A percentile compares a stretch with the other conserved stretches of the same genome.
Evolutionary conservation across 202 grass and related monocot genomes (phyloP).

Genomic region (Zoysia matrella): DNA sequence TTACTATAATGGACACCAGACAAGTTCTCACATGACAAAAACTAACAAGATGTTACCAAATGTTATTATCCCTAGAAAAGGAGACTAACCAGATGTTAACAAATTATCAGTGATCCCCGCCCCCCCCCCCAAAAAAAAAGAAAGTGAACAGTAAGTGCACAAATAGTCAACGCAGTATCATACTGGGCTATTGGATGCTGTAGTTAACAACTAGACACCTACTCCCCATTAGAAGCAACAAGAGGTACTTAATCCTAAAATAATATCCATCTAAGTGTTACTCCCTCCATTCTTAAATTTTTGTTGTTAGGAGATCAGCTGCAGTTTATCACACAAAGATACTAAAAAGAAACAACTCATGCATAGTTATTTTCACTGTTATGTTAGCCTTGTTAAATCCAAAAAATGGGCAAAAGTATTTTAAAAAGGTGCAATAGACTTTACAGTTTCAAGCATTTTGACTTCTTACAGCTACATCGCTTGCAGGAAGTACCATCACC

Average conservation of each 20-base stretch:
- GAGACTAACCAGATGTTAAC: not conserved
- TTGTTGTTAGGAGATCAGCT: not conserved
- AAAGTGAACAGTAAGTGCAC: not conserved
- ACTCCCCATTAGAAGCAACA: too few relatives aligned
- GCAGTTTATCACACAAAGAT: not conserved
- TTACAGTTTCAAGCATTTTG: conserved; percentile 98
- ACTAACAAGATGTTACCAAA: not conserved
- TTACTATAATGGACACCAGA: conserved; percentile 2
- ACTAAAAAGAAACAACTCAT: not conserved
- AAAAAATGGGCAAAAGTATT: not conserved
- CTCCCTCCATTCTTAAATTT: too few relatives aligned
- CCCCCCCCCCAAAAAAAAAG: too few relatives aligned
- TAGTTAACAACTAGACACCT: too few relatives aligned
- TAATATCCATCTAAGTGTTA: too few relatives aligned
- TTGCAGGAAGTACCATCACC: conserved; percentile 76
- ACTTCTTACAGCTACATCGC: conserved; percentile 98
- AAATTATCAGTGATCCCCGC: too few relatives aligned
- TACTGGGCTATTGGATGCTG: not conserved
- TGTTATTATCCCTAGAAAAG: not conserved
- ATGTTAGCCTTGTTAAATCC: not conserved
- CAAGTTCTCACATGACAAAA: conserved; percentile 18
- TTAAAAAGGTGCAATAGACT: conserved; percentile 9
- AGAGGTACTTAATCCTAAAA: too few relatives aligned
- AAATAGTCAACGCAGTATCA: not conserved
- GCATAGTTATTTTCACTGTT: not conserved